Evolutionary conservation across 2,329 filamentous ascomycete genomes (phyloP), one percentile per base, ranked within the genome.

Genomic region (Epichloe brachyelytri): DNA sequence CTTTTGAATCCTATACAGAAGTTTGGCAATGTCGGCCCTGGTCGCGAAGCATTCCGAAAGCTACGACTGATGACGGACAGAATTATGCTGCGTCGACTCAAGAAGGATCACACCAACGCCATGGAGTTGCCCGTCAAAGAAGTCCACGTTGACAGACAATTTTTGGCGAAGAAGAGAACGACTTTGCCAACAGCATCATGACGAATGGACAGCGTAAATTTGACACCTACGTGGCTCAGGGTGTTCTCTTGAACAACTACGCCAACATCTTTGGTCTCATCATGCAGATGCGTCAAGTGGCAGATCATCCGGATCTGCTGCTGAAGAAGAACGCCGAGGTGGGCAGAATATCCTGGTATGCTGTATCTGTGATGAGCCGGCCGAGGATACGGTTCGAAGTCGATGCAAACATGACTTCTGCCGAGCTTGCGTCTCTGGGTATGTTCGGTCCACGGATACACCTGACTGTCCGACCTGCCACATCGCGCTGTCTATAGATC

Each of bases 241-340:
- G 89, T 71, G 91, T 97, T 19, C 81, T 98, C 68, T 78, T 98
- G 54, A 89, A 97, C 74, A 95, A 96, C 64, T 97, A 97, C 59
- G 93, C 93, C 71, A 98, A 98, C 65, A 97, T 98, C 57, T 98
- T 98, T 61, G 91, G 90, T 63, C 77, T 98, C 51, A 96, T 98
- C 63, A 97, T 97, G 88, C 90, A 95, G 67, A 97, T 98, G 91
- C 85, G 93, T 51, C 93, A 98, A 70, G 88, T 96, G 26, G 89
- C 93, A 7, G 93, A 98, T 58, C 93, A 98, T 63, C 93, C 93
- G 0, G 93, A 98, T 68, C 70, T 98, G 37, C 86, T 98, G 46
- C 70, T 97, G 55, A 94, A 91, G 71, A 96, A 93, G 70, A 80
- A 91, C 55, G 79, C 78, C 3, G 82, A 89, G 58, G 86, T 49